Percentiles rank a stretch among this genome's conserved stretches.
These are phyloP conservation scores for Besnoitia besnoiti DNA, from an alignment of 169 alveolate genomes.

Conservation along the genomic window DNA sequence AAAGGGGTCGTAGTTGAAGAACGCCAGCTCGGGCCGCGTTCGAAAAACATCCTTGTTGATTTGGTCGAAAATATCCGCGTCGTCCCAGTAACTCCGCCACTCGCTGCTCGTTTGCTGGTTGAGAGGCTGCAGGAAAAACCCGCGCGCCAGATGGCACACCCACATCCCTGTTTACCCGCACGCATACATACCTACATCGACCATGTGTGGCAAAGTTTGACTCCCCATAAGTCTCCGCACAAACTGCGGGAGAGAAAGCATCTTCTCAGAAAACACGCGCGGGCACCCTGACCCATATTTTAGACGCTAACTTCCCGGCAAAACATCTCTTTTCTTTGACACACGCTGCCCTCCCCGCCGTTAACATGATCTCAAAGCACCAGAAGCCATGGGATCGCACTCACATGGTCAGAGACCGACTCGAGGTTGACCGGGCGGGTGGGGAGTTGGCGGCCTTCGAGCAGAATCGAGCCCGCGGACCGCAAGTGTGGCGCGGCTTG, in stretches of 20 bases:
- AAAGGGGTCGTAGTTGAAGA: constrained; percentile 55
- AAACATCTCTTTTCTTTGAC: no score
- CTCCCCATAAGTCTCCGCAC: not conserved
- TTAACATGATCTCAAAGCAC: no score
- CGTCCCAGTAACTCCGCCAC: constrained; percentile 70
- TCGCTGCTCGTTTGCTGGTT: constrained; percentile 61
- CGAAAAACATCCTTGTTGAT: constrained; percentile 71
- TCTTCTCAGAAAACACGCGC: no score
- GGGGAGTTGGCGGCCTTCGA: not conserved
- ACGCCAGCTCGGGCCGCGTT: constrained; percentile 72
- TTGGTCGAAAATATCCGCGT: constrained; percentile 69
- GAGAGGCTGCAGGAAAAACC: constrained; percentile 54
- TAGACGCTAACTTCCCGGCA: no score
- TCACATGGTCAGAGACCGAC: not conserved
- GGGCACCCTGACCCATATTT: no score
- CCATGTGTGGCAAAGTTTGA: not conserved
- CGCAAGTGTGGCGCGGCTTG: not conserved
- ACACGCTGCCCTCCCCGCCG: no score
- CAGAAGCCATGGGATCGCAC: no score
- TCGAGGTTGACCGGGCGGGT: not conserved
- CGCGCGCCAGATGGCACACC: not conserved
- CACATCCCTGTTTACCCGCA: not conserved
- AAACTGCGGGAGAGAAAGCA: not conserved
- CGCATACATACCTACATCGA: not conserved
- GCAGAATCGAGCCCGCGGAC: not conserved